A percentile compares a stretch with the other conserved stretches of the same genome.
Evolutionary conservation across 345 rosid genomes (phyloP).

Genomic region (Psidium guajava): DNA sequence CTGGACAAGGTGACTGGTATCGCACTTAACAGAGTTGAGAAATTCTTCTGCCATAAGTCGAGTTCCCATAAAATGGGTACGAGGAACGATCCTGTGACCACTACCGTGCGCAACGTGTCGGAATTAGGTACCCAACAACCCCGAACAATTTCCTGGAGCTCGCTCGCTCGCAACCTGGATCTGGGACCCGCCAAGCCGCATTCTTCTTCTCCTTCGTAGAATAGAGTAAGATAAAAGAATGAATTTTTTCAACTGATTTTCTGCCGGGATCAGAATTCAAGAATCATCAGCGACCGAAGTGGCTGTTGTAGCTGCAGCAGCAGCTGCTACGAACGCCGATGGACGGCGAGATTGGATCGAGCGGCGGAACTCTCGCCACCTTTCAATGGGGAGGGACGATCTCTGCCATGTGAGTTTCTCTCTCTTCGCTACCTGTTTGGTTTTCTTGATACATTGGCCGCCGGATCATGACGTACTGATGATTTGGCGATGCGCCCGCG

Average conservation of each 20-base stretch:
- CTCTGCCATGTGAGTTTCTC: constrained; percentile 24
- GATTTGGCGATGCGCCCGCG: neutral
- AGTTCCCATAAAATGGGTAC: neutral
- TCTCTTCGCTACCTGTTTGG: neutral
- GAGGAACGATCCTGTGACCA: neutral
- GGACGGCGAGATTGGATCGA: constrained; percentile 2
- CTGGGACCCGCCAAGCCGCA: neutral
- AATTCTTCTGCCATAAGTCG: neutral
- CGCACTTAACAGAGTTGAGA: no score
- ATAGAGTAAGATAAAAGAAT: neutral
- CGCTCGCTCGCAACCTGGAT: neutral
- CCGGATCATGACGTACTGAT: neutral
- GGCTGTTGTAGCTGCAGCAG: neutral
- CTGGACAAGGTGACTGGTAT: no score
- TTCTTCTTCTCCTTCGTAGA: neutral
- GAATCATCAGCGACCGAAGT: neutral
- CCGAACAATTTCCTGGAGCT: neutral
- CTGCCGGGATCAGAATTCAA: neutral
- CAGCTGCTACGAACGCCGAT: neutral
- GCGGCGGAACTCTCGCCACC: constrained; percentile 4
- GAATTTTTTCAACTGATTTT: neutral
- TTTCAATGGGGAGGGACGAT: constrained; percentile 38
- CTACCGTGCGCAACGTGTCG: neutral
- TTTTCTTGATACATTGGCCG: neutral
- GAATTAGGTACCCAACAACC: neutral